These are phyloP conservation scores for Zarea fungicola DNA, from an alignment of 2,329 filamentous ascomycete genomes.

Conservation along the genomic window DNA sequence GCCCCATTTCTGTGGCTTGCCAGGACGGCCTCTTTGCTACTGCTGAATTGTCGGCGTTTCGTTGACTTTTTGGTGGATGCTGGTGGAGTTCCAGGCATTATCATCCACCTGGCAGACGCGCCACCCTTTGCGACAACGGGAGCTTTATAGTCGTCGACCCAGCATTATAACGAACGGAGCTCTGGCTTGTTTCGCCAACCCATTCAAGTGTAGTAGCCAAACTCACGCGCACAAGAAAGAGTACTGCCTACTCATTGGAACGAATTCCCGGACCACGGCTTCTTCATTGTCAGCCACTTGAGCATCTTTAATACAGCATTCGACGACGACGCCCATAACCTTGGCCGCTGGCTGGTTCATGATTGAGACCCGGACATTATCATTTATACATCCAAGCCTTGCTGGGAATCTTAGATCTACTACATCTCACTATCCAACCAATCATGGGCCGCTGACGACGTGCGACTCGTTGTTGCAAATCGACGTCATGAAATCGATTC, in stretches of 20 bases:
- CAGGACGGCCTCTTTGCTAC: not conserved
- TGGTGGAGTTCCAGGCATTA: constrained; percentile 7
- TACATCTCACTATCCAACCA: not conserved
- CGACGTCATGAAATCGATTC: constrained; percentile 11
- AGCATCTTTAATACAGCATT: not conserved
- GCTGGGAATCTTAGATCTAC: not conserved
- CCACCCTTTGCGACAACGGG: not conserved
- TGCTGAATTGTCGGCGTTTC: not conserved
- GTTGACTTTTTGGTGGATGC: constrained; percentile 6
- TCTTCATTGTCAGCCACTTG: not conserved
- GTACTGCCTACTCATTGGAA: not conserved
- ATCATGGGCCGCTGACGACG: constrained; percentile 14
- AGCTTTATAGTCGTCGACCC: not conserved
- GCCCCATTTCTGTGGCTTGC: constrained; percentile 6
- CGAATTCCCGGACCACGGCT: not conserved
- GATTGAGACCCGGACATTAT: not conserved
- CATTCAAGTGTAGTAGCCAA: not conserved
- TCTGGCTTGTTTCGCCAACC: not conserved
- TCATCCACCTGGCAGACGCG: constrained; percentile 7
- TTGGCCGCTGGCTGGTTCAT: not conserved
- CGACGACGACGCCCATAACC: not conserved
- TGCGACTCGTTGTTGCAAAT: constrained; percentile 7
- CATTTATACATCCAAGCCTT: not conserved
- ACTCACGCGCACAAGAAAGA: not conserved
- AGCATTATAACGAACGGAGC: not conserved